phyloP scores from a whole-genome alignment of 2,329 filamentous ascomycete species.

The Aureobasidium sp. region DNA sequence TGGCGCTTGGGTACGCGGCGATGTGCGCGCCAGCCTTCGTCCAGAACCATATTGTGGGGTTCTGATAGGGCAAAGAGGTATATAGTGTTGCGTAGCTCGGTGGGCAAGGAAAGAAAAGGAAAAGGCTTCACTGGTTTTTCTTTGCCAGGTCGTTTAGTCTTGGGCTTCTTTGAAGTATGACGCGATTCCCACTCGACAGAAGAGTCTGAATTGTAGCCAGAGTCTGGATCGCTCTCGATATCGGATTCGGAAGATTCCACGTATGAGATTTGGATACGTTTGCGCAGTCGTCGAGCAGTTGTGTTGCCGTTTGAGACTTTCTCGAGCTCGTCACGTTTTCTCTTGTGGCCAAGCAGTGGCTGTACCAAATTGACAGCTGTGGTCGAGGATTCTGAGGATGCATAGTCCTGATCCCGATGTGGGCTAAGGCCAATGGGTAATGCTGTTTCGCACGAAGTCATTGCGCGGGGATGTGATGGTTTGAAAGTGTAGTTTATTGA shows the following conservation, averaged over 20 bases:
- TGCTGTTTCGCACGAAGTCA: not conserved
- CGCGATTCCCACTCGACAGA: not conserved
- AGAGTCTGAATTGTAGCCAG: conserved; percentile 1
- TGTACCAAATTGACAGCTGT: not conserved
- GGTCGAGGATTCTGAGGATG: not conserved
- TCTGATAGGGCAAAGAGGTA: conserved; percentile 7
- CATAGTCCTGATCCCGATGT: not conserved
- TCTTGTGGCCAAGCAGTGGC: not conserved
- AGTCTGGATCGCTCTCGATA: conserved; percentile 1
- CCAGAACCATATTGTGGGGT: not conserved
- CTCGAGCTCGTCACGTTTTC: not conserved
- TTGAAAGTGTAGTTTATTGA: not conserved
- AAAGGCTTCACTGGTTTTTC: not conserved
- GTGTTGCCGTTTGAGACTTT: not conserved
- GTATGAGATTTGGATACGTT: conserved; percentile 2
- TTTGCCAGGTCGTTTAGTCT: not conserved
- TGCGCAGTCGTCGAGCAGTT: not conserved
- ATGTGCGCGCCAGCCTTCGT: not conserved
- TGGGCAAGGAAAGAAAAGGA: conserved; percentile 11
- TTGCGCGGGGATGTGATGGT: not conserved
- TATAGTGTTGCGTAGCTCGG: conserved; percentile 19
- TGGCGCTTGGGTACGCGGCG: not conserved
- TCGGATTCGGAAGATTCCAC: not conserved
- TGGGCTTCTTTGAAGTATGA: not conserved
- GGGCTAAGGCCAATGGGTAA: not conserved